These are phyloP conservation scores for Zygosaccharomyces kombuchaensis DNA, from an alignment of 805 yeast genomes.

Conservation along the genomic window DNA sequence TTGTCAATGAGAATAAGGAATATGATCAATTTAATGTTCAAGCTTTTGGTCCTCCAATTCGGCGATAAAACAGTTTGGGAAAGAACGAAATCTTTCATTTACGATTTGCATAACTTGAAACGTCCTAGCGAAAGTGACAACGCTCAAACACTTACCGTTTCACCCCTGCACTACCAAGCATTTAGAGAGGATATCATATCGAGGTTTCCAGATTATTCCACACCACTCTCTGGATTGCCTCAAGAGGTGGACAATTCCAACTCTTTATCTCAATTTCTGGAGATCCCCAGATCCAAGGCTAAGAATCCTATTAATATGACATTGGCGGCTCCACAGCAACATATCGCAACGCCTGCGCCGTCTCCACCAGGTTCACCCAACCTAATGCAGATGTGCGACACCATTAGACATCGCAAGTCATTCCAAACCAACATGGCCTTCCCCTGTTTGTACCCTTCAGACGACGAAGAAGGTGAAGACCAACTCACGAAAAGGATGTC, in stretches of 20 bases:
- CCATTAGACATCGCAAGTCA: constrained; percentile 44
- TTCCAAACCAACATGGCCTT: constrained; percentile 63
- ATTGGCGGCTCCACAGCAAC: constrained; percentile 31
- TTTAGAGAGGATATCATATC: constrained; percentile 70
- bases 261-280: constrained; percentile 57
- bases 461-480: constrained; percentile 34
- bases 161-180: constrained; percentile 82
- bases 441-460: constrained; percentile 62
- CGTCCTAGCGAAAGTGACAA: constrained; percentile 18
- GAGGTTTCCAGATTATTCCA: constrained; percentile 67
- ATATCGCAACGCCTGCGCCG: constrained; percentile 81
- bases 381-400: constrained; percentile 22
- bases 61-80: constrained; percentile 48
- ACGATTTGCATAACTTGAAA: constrained; percentile 37
- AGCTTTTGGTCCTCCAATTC: constrained; percentile 52
- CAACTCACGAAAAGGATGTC: constrained; percentile 19
- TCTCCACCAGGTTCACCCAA: constrained; percentile 65
- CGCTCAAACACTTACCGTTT: constrained; percentile 44
- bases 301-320: constrained; percentile 29
- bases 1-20: constrained; percentile 50
- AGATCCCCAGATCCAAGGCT: constrained; percentile 49
- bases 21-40: constrained; percentile 50
- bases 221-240: constrained; percentile 48
- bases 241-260: constrained; percentile 44
- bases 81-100: constrained; percentile 45